These are phyloP conservation scores for Patellifolia procumbens DNA, from an alignment of 179 eudicot genomes.

Conservation along the genomic window DNA sequence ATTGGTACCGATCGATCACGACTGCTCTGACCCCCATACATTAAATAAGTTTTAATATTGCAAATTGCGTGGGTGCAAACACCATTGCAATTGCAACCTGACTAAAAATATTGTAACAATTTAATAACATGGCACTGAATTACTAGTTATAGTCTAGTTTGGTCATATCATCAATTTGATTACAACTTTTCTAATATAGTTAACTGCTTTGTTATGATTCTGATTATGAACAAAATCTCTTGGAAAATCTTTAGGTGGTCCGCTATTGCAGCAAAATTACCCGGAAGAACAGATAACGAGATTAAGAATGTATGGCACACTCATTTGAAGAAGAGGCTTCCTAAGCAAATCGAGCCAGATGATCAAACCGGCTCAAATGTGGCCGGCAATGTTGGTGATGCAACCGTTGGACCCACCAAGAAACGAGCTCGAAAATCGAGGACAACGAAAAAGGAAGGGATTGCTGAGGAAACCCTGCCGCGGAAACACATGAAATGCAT, in stretches of 20 bases:
- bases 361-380: neutral
- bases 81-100: neutral
- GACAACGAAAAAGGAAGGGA: neutral
- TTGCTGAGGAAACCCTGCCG: constrained; percentile 4
- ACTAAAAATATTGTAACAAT: neutral
- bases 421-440: constrained; percentile 25
- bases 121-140: neutral
- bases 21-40: neutral
- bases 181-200: too few species aligned
- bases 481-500: constrained; percentile 26
- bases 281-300: constrained; percentile 41
- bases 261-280: constrained; percentile 36
- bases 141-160: neutral
- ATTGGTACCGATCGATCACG: neutral
- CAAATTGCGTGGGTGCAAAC: constrained; percentile 9
- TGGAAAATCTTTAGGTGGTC: constrained; percentile 35
- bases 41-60: neutral
- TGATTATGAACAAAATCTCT: constrained; percentile 6
- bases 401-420: constrained; percentile 9
- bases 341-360: constrained; percentile 2
- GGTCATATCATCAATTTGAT: neutral
- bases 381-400: neutral
- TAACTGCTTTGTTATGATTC: constrained; percentile 3
- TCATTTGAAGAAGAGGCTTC: constrained; percentile 34
- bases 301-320: constrained; percentile 46